phyloP scores from a whole-genome alignment of 441 rosid genomes.

The Metrosideros polymorpha region DNA sequence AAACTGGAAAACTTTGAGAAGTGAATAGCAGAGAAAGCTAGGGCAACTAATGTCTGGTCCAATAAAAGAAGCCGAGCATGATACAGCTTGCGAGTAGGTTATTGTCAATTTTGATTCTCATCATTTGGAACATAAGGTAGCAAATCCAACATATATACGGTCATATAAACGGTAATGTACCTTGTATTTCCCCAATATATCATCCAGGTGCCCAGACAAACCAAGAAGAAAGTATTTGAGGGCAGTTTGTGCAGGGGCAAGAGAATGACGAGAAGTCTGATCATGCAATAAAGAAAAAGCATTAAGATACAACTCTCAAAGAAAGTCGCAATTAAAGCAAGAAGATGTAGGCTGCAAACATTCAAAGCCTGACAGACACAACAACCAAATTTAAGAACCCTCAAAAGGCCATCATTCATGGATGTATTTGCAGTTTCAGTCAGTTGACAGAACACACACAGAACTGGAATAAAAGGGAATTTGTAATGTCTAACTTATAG shows the following conservation, averaged over 20 bases:
- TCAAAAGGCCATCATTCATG: neutral
- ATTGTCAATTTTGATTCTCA: neutral
- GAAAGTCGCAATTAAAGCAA: neutral
- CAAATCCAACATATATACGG: neutral
- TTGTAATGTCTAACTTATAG: neutral
- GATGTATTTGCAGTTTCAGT: neutral
- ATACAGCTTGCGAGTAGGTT: neutral
- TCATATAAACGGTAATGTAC: conserved; percentile 19
- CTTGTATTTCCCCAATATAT: conserved; percentile 71
- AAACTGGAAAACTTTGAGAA: neutral
- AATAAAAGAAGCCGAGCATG: neutral
- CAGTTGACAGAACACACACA: neutral
- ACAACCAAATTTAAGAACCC: neutral
- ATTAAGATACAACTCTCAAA: neutral
- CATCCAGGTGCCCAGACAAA: conserved; percentile 83
- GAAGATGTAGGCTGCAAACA: neutral
- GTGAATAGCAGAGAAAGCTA: neutral
- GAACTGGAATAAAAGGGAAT: neutral
- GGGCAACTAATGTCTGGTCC: neutral
- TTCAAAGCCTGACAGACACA: neutral
- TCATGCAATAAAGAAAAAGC: conserved; percentile 4
- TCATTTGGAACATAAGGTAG: neutral
- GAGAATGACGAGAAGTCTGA: conserved; percentile 49
- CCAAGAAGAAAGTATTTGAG: conserved; percentile 75
- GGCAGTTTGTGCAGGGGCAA: conserved; percentile 60